phyloP scores from a whole-genome alignment of 257 asterid genomes.

The Nicotiana sylvestris region DNA sequence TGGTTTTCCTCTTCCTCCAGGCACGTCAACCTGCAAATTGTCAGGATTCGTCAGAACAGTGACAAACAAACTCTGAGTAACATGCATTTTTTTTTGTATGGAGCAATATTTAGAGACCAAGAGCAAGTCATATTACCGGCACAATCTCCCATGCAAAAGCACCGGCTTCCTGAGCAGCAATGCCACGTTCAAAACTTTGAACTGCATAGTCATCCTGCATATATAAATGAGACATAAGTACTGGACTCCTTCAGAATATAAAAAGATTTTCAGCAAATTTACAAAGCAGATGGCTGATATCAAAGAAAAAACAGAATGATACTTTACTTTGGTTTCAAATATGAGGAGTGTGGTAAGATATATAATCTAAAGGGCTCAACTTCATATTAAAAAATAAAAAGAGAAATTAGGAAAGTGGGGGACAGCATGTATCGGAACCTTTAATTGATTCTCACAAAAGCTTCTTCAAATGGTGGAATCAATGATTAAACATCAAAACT shows the following conservation, averaged over 20 bases:
- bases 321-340: neutral
- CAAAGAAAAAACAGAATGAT: neutral
- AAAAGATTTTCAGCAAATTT: neutral
- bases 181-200: slow-evolving; percentile 96
- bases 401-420: neutral
- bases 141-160: slow-evolving; percentile 93
- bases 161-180: slow-evolving; percentile 84
- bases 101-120: slow-evolving; percentile 13
- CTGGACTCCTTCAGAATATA: neutral
- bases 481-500: neutral
- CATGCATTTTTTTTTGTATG: neutral
- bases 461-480: neutral
- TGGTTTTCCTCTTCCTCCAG: slow-evolving; percentile 98
- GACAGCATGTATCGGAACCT: neutral
- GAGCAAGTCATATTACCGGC: slow-evolving; percentile 48
- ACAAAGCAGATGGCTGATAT: neutral
- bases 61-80: neutral
- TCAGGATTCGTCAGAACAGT: slow-evolving; percentile 8
- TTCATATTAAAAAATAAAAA: neutral
- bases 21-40: slow-evolving; percentile 75
- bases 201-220: slow-evolving; percentile 80
- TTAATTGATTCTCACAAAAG: neutral
- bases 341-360: neutral
- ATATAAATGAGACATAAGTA: neutral
- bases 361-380: neutral